Base-by-base conservation (phyloP, 169 alveolate species). In the Eimeria acervulina region DNA sequence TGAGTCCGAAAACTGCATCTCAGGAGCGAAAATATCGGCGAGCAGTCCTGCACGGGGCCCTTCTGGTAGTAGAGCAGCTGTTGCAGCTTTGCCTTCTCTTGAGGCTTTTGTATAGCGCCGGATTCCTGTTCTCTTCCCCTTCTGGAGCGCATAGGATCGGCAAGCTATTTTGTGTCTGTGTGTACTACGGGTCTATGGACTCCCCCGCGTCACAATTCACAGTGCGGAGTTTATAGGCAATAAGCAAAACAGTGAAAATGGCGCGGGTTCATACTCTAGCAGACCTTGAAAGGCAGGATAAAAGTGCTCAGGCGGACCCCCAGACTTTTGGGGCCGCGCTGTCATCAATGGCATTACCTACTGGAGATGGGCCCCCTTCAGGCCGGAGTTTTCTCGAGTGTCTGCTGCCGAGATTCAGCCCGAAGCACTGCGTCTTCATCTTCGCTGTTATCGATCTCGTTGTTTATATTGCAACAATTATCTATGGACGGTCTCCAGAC, bases 241-340 rank as follows among this genome's bases (percentile, higher is more conserved):
- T n/a, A n/a, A n/a, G n/a, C n/a, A n/a, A 72, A 10, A 28, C 83
- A 33, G 66, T 7, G 13, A 40, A 44, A 26, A 80, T 80, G 90
- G 68, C 90, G 44, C 68, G 68, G 42, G 55, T 80, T 19, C 90
- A 80, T 52, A 80, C 90, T 17, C 47, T 80, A 47, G 59, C 90
- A 44, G 90, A 80, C 55, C 66, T 80, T 13, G 90, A 40, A 42
- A 80, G 90, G 72, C 68, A 80, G 70, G 90, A 80, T 21, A 80
- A 80, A 40, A 31, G 21, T 6, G 68, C 59, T 19, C 90, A 80
- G 38, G 55, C 28, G 70, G 90, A 40, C 13, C 3, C 42, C 44
- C 66, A 40, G 26, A 47, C 38, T 4, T 40, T 13, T 47, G 68
- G 8, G 33, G 66, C 38, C 19, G 90, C 63, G 70, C 44, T 44